Evolutionary conservation across 1,139 yeast genomes (phyloP).

Genomic region (Entelexis paramagnoliae): DNA sequence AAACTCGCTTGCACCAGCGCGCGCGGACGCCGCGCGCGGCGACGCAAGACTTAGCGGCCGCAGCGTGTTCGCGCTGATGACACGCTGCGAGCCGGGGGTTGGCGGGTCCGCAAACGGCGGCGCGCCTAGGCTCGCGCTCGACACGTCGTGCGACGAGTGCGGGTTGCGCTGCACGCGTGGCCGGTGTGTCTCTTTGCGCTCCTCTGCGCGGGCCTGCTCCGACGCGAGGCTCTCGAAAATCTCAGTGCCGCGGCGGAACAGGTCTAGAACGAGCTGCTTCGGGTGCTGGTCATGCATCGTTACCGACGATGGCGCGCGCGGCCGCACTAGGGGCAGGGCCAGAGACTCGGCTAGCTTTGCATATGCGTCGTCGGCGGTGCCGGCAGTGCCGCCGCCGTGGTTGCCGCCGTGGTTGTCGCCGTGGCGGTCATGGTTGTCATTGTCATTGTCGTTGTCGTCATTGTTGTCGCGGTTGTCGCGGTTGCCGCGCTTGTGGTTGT

Average conservation of each 20-base stretch:
- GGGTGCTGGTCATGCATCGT: constrained; percentile 31
- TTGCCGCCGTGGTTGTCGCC: no score
- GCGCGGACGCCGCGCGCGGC: not conserved
- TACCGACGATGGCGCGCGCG: constrained; percentile 29
- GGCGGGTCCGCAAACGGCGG: not conserved
- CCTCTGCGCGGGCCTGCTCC: constrained; percentile 16
- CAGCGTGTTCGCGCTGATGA: not conserved
- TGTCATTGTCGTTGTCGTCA: no score
- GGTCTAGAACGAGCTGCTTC: constrained; percentile 25
- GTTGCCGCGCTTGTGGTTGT: not conserved
- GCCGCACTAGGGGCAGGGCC: constrained; percentile 30
- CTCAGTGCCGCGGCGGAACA: constrained; percentile 25
- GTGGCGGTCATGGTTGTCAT: not conserved
- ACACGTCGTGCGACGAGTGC: not conserved
- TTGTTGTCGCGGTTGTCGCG: not conserved
- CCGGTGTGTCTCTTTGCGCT: constrained; percentile 5
- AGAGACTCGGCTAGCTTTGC: constrained; percentile 21
- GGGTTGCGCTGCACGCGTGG: constrained; percentile 1
- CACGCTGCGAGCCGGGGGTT: constrained; percentile 1
- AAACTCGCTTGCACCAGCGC: not conserved
- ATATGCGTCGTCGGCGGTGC: not conserved
- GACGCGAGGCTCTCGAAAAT: constrained; percentile 26
- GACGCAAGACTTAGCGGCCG: constrained; percentile 13
- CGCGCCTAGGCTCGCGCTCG: not conserved
- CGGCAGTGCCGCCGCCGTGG: not conserved